Evolutionary conservation across 2,329 filamentous ascomycete species (phyloP).

Genomic region (Pyrenophora graminea): DNA sequence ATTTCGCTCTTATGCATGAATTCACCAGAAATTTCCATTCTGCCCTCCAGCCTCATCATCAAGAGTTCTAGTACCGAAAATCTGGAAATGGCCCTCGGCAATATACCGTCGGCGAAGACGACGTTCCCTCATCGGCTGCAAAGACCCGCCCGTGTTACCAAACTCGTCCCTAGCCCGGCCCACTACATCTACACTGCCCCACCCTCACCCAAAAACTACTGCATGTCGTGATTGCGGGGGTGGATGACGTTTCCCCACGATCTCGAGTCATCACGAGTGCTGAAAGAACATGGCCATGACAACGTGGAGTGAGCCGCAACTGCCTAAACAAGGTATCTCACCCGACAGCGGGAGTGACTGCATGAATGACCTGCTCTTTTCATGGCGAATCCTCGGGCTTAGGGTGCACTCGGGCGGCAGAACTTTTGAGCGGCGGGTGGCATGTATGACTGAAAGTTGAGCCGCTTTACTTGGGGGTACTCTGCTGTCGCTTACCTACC

Average conservation of each 20-base stretch:
- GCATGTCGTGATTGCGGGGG: constrained; percentile 17
- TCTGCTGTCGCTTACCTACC: background rate
- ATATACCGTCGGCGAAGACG: background rate
- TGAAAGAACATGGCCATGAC: background rate
- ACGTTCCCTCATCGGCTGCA: background rate
- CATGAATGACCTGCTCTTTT: background rate
- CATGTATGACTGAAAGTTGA: background rate
- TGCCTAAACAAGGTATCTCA: background rate
- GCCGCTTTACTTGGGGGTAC: background rate
- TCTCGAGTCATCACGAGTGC: background rate
- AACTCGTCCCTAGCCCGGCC: constrained; percentile 4
- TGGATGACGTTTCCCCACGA: constrained; percentile 10
- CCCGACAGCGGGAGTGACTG: background rate
- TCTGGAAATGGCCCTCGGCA: no score
- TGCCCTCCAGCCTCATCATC: background rate
- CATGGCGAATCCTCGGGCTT: background rate
- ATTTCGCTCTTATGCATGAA: background rate
- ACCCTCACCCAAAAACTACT: background rate
- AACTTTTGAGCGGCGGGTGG: background rate
- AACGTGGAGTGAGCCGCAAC: background rate
- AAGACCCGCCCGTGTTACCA: background rate
- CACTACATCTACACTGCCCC: background rate
- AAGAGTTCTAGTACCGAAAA: background rate
- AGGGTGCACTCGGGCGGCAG: background rate
- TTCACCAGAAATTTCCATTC: background rate